These are phyloP conservation scores for Penicillium sclerotiorum DNA, from an alignment of 2,329 filamentous ascomycete species.

Conservation along the genomic window DNA sequence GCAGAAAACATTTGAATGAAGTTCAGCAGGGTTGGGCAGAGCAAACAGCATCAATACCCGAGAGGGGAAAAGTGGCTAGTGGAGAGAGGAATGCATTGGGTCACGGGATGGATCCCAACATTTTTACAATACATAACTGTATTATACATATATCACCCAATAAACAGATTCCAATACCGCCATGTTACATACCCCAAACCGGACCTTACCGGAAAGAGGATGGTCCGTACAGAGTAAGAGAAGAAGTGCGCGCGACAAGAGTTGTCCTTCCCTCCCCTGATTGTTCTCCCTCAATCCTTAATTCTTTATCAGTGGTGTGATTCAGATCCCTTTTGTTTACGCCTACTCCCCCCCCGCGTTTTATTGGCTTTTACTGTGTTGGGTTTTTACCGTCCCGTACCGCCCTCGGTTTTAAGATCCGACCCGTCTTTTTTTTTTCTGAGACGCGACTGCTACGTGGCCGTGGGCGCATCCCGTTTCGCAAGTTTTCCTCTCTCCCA, in stretches of 20 bases:
- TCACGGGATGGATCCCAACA: constrained; percentile 2
- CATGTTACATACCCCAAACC: constrained; percentile 13
- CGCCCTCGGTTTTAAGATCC: constrained; percentile 24
- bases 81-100: not conserved
- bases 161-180: not conserved
- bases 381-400: constrained; percentile 3
- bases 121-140: not conserved
- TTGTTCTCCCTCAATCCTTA: constrained; percentile 17
- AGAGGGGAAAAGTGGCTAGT: not conserved
- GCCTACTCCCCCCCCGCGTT: not conserved
- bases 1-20: too few species aligned
- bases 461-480: constrained; percentile 38
- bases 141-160: constrained; percentile 14
- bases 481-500: constrained; percentile 10
- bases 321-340: not conserved
- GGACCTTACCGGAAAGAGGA: constrained; percentile 27
- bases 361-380: constrained; percentile 2
- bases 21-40: too few species aligned
- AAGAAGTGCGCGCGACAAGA: constrained; percentile 19
- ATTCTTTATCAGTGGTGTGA: constrained; percentile 9
- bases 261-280: constrained; percentile 27
- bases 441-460: constrained; percentile 51
- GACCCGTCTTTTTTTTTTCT: constrained; percentile 12
- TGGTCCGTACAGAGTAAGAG: constrained; percentile 16
- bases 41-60: not conserved